A percentile compares a stretch with the other conserved stretches of the same genome.
Evolutionary conservation across 2,329 filamentous ascomycete species (phyloP).

Genomic region (Fusarium sambucinum): DNA sequence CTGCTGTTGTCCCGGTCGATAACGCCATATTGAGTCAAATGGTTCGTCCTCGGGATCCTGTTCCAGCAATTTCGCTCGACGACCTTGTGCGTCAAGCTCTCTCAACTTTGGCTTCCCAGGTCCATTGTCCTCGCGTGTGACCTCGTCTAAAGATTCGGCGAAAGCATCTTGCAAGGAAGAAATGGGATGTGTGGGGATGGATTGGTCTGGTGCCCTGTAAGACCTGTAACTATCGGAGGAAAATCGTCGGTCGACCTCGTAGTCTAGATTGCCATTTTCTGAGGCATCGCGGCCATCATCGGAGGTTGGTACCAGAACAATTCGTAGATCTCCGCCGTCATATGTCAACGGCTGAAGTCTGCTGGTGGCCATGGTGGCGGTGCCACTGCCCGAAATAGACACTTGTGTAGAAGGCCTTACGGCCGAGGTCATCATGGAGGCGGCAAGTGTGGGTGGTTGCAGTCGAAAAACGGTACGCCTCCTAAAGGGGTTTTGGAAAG

Average conservation of each 20-base stretch:
- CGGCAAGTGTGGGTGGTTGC: conserved; percentile 12
- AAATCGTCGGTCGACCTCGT: conserved; percentile 32
- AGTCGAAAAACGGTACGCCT: conserved; percentile 35
- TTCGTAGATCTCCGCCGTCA: conserved; percentile 47
- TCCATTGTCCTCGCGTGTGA: conserved; percentile 61
- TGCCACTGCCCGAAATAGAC: conserved; percentile 42
- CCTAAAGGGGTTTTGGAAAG: conserved; percentile 20
- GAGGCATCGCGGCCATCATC: conserved; percentile 33
- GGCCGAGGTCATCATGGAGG: conserved; percentile 42
- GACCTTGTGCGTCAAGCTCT: conserved; percentile 68
- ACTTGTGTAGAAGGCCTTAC: conserved; percentile 44
- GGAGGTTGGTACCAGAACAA: conserved; percentile 48
- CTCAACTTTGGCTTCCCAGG: conserved; percentile 64
- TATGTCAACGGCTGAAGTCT: conserved; percentile 50
- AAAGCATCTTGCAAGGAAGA: conserved; percentile 83
- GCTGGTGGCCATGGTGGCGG: conserved; percentile 48
- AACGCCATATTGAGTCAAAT: conserved; percentile 80
- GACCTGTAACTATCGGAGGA: conserved; percentile 44
- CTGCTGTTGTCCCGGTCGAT: conserved; percentile 78
- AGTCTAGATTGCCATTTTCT: conserved; percentile 22
- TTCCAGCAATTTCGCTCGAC: conserved; percentile 76
- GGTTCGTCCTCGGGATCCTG: conserved; percentile 76
- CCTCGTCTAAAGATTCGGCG: conserved; percentile 83
- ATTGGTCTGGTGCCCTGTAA: conserved; percentile 40
- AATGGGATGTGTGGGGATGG: conserved; percentile 72